A percentile compares a stretch with the other conserved stretches of the same genome.
These are phyloP conservation scores for Penicillium sp. DNA, from an alignment of 2,329 filamentous ascomycete species.

Conservation along the genomic window DNA sequence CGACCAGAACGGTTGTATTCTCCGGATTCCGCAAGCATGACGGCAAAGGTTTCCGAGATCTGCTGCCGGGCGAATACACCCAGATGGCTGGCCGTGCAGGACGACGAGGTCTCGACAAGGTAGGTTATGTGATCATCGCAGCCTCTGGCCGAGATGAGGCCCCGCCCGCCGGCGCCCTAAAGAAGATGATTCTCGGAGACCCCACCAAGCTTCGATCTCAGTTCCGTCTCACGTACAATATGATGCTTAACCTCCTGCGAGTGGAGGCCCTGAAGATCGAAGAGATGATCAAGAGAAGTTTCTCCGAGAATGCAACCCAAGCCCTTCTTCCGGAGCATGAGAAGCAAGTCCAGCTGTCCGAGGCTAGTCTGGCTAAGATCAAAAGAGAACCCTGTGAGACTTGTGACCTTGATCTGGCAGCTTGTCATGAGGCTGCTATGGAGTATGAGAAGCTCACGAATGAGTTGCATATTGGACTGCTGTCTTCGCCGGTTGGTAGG, in stretches of 20 bases:
- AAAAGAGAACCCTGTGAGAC: conserved; percentile 79
- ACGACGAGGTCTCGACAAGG: conserved; percentile 84
- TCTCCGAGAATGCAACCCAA: conserved; percentile 96
- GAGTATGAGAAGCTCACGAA: conserved; percentile 75
- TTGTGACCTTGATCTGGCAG: conserved; percentile 76
- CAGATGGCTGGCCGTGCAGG: conserved; percentile 97
- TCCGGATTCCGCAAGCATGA: conserved; percentile 97
- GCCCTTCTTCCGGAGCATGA: conserved; percentile 92
- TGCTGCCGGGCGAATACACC: conserved; percentile 93
- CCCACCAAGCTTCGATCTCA: conserved; percentile 94
- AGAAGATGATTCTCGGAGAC: conserved; percentile 93
- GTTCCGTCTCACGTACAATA: conserved; percentile 97
- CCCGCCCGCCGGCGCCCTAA: conserved; percentile 75
- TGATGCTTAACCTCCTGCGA: conserved; percentile 93
- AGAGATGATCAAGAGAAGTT: conserved; percentile 99
- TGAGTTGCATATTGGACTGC: conserved; percentile 72
- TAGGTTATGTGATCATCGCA: conserved; percentile 93
- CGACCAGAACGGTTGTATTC: conserved; percentile 94
- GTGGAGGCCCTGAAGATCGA: conserved; percentile 98
- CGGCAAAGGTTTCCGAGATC: conserved; percentile 83
- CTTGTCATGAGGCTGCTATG: conserved; percentile 78
- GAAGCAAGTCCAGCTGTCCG: conserved; percentile 86
- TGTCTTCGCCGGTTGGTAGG: conserved; percentile 78
- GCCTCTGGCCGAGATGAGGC: conserved; percentile 78
- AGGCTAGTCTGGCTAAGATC: conserved; percentile 86